Base-by-base conservation (phyloP, 2,329 filamentous ascomycete genomes). In the Ceratocystis diversiconidia region DNA sequence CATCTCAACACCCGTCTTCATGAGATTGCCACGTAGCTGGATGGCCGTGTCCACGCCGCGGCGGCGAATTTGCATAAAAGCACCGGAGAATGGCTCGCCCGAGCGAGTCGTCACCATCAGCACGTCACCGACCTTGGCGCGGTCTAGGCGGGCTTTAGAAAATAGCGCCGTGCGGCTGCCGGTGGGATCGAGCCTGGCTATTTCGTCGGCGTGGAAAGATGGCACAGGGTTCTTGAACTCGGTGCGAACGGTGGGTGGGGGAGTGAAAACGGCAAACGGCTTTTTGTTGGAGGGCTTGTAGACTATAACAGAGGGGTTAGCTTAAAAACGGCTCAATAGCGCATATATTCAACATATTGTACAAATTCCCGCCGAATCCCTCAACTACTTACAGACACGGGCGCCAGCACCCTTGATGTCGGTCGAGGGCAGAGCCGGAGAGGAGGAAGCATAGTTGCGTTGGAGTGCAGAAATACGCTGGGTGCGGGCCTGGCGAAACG, bases 1-100 rank as follows among this genome's bases (percentile, higher is more conserved):
- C 90, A 96, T 94, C 82, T 99, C 94, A 68, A 96, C 90, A 68
- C 90, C 89, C 5, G 95, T 84, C 71, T 89, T 84, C 70, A 90
- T 92, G 71, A 99, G 78, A 73, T 95, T 86, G 71, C 92, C 92
- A 66, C 94, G 84, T 68, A 99, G 80, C 67, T 96, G 78, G 65
- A 99, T 87, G 3, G 89, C 88, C 1, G 90, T 95, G 77, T 97
- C 92, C 68, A 94, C 83, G 67, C 91, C 91, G n/a, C 88, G 82
- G 65, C 90, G 82, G 65, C 92, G 88, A 74, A 99, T 92, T 73
- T 88, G 88, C 73, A 99, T 80, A 72, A 89, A 88, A 15, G 94
- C 90, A 50, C 94, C 94, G 1, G 91, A 84, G 74, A 96, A 96
- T 5, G 92, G 90, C 75, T 97, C 92, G 69, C 85, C 89, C 17